A percentile compares a stretch with the other conserved stretches of the same genome.
phyloP scores from a whole-genome alignment of 441 rosid genomes.

The Viola pubescens region DNA sequence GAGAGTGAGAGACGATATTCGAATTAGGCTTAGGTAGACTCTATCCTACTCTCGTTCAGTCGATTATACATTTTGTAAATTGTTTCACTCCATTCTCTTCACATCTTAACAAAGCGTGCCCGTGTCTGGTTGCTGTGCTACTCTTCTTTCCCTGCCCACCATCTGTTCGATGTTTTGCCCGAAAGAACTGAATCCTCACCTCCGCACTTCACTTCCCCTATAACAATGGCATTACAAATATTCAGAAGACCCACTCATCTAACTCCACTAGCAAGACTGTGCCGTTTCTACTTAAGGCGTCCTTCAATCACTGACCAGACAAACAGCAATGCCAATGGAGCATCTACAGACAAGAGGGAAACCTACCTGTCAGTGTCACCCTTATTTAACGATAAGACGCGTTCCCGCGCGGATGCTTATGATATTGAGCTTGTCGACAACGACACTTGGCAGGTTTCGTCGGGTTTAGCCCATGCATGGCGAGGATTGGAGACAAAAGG shows the following conservation, averaged over 20 bases:
- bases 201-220: not conserved
- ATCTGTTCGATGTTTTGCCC: conserved; percentile 46
- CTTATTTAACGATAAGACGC: conserved; percentile 17
- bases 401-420: conserved; percentile 22
- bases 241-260: conserved; percentile 25
- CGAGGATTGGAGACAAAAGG: conserved; percentile 21
- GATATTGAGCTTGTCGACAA: conserved; percentile 61
- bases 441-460: conserved; percentile 58
- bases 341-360: conserved; percentile 9
- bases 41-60: too few relatives aligned
- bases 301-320: conserved; percentile 18
- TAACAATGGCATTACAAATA: conserved; percentile 28
- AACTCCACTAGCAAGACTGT: conserved; percentile 10
- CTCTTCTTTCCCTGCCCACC: conserved; percentile 17
- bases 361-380: conserved; percentile 27
- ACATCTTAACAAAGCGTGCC: too few relatives aligned
- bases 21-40: too few relatives aligned
- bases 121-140: too few relatives aligned
- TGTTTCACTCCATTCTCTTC: too few relatives aligned
- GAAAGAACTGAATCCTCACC: conserved; percentile 1
- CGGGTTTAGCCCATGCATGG: conserved; percentile 54
- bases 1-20: too few relatives aligned
- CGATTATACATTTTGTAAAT: too few relatives aligned
- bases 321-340: not conserved
- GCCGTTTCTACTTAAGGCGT: conserved; percentile 18